These are phyloP conservation scores for Penicillium atrosanguineum DNA, from an alignment of 495 filamentous ascomycete genomes.

Conservation along the genomic window DNA sequence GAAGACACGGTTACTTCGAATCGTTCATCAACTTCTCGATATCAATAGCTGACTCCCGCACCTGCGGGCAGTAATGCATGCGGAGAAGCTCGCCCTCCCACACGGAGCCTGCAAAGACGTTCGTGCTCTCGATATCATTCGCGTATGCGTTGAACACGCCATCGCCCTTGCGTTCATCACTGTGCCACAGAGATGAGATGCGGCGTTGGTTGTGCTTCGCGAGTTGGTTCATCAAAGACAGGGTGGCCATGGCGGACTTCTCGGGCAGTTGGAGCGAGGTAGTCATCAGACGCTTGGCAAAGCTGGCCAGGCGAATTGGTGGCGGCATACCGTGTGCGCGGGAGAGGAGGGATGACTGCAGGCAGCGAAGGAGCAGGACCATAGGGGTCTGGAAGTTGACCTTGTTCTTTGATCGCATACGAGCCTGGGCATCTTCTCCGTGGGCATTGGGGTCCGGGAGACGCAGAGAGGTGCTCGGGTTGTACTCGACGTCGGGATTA, in stretches of 20 bases:
- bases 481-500: constrained; percentile 82
- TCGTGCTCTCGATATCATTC: constrained; percentile 69
- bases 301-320: constrained; percentile 79
- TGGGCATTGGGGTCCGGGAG: constrained; percentile 68
- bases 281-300: constrained; percentile 87
- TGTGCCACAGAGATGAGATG: constrained; percentile 72
- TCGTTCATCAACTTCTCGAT: constrained; percentile 63
- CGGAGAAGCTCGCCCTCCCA: constrained; percentile 92
- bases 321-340: constrained; percentile 56
- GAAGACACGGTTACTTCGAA: constrained; percentile 25
- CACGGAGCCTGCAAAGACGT: constrained; percentile 83
- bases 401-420: constrained; percentile 49
- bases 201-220: constrained; percentile 68
- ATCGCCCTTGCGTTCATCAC: constrained; percentile 87
- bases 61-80: constrained; percentile 82
- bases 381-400: constrained; percentile 92
- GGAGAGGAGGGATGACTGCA: constrained; percentile 66
- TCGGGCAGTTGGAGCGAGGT: constrained; percentile 82
- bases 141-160: constrained; percentile 58
- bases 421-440: constrained; percentile 19
- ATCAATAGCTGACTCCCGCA: constrained; percentile 68
- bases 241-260: constrained; percentile 74
- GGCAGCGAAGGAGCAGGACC: constrained; percentile 81
- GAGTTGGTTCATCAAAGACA: constrained; percentile 72
- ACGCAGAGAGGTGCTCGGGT: constrained; percentile 70